Base-by-base conservation (phyloP, 768 basidiomycete species). In the Lentinula boryana region DNA sequence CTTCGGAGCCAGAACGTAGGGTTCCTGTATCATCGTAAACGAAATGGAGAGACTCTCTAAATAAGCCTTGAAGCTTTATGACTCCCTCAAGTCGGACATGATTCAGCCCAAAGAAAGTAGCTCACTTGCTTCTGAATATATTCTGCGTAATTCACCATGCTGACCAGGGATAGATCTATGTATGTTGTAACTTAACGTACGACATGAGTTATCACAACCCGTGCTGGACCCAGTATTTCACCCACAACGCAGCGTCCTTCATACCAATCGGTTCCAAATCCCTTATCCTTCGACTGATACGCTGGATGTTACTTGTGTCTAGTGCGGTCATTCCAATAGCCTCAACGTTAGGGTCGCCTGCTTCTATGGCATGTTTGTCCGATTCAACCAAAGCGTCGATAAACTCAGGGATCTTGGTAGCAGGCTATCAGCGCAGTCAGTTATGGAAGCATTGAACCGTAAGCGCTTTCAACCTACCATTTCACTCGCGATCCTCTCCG, bases 1-100 rank as follows among this genome's bases (percentile, higher is more conserved):
- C 95, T 96, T 66, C 96, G 87, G 41, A 99, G 84, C 96, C 96
- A 99, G 67, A 99, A 81, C 16, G 73, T 65, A 32, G 74, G 75
- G 6, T 35, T 52, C 23, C n/a, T 32, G 13, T 43, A 15, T 43
- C 41, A 43, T 43, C 41, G 15, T 16, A 16, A 12, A 43, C 15
- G 3, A 2, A 5, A 13, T 16, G n/a, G 41, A 16, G 41, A 13
- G 15, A 16, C 16, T 43, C 6, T 36, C 36, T 36, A 16, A 43
- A 16, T 5, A 16, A 15, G 15, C 16, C 41, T 6, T 43, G n/a
- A 7, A 16, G 41, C 13, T 5, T 16, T 43, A 43, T 43, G 41
- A 43, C 41, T 43, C 41, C 15, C 16, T 43, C 16, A 27, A 27
- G 16, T 5, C 5, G 16, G n/a, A 51, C 21, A 51, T 31, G 50